Base-by-base conservation (phyloP, 2,329 filamentous ascomycete species). In the Elsinoe perseae region DNA sequence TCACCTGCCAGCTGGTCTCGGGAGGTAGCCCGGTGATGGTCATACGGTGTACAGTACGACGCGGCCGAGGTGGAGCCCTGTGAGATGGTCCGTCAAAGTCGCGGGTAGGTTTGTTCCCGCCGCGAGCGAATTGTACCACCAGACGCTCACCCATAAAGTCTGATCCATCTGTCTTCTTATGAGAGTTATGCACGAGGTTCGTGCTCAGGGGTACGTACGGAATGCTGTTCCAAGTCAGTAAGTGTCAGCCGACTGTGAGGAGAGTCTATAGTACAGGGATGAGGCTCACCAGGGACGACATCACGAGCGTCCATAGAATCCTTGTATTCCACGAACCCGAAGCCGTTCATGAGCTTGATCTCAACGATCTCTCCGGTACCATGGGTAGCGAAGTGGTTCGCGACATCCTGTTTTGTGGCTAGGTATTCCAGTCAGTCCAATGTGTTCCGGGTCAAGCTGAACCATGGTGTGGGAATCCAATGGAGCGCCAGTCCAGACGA, bases 1-100 rank as follows among this genome's bases (percentile, higher is more conserved):
- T 93, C 86, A 98, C 93, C 93, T 98, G 93, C 93, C 93, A 98
- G 84, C 91, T 96, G 80, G 93, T 98, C 80, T 97, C 92, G 77
- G 83, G 85, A 72, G 92, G 91, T 75, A 98, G 89, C 78, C 91
- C 92, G 79, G 88, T 87, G 70, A 98, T 95, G 74, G 92, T 86
- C 93, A 98, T 97, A 73, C 93, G 87, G 75, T 91, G 90, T 64
- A 90, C 85, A 64, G 93, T 98, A 73, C 93, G 90, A 70, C 93
- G 87, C 63, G 93, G 93, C 69, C 93, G 88, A 63, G 85, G 85
- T 67, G 81, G 79, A 64, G 80, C 80, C 64, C 84, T 83, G 44
- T 59, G 57, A 42, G 58, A 54, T 10, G 57, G 48, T 40, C 56
- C 50, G 28, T 53, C 59, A 36, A 46, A 59, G 32, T 82, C 79